Conservation (phyloP, 1,284 basidiomycete species). For the Psilocybe mexicana region DNA sequence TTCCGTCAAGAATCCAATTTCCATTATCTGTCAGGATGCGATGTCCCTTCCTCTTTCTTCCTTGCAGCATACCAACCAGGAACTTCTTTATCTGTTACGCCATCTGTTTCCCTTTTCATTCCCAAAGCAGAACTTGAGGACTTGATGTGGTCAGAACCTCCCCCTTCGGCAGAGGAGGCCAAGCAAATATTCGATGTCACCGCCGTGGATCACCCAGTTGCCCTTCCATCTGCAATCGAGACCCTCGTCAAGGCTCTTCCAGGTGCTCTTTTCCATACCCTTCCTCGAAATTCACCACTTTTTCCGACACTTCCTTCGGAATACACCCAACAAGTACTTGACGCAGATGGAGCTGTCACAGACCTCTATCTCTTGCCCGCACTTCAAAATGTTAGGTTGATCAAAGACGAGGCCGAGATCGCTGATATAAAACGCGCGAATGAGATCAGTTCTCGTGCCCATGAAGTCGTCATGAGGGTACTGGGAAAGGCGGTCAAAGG, state of each 20-base stretch:
- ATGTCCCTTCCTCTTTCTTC: conserved; percentile 68
- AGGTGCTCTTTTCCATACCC: conserved; percentile 59
- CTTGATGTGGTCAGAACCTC: conserved; percentile 86
- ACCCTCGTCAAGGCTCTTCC: conserved; percentile 58
- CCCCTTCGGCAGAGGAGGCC: conserved; percentile 68
- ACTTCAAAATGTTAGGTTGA: conserved; percentile 75
- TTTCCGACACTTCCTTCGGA: conserved; percentile 54
- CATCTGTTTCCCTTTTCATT: conserved; percentile 70
- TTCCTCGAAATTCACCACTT: conserved; percentile 56
- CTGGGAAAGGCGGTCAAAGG: conserved; percentile 72
- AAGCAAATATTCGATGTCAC: conserved; percentile 57
- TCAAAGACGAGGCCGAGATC: conserved; percentile 77
- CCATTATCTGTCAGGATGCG: conserved; percentile 82
- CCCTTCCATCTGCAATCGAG: conserved; percentile 52
- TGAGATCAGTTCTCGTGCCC: conserved; percentile 82
- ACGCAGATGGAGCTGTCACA: conserved; percentile 41
- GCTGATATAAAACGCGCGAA: conserved; percentile 76
- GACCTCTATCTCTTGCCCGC: conserved; percentile 70
- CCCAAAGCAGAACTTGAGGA: conserved; percentile 72
- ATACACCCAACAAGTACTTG: conserved; percentile 40
- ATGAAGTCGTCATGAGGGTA: conserved; percentile 89
- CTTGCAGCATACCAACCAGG: conserved; percentile 60
- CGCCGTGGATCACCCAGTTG: conserved; percentile 48
- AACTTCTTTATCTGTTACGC: conserved; percentile 44
- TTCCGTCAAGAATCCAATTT: conserved; percentile 88